phyloP scores from a whole-genome alignment of 176 grass and related monocot genomes.

The Avena sativa region DNA sequence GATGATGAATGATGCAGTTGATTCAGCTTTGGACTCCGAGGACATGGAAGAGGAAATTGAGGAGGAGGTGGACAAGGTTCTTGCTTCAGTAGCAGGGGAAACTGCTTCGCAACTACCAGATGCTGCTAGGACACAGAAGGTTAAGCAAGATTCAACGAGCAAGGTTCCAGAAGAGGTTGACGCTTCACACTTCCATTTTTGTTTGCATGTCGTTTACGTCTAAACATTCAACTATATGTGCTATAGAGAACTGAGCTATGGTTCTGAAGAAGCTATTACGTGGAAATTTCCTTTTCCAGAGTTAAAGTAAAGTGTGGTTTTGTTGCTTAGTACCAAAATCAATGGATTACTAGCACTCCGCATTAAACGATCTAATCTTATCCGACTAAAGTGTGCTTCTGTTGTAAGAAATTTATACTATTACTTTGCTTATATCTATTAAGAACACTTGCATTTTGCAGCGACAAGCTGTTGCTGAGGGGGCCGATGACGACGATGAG shows the following conservation, averaged over 20 bases:
- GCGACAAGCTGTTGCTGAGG: slow-evolving; percentile 63
- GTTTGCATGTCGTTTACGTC: neutral
- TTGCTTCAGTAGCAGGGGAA: slow-evolving; percentile 74
- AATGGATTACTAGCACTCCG: neutral
- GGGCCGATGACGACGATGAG: slow-evolving; percentile 69
- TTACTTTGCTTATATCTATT: neutral
- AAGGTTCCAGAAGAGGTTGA: slow-evolving; percentile 59
- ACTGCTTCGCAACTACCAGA: slow-evolving; percentile 78
- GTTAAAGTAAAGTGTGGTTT: neutral
- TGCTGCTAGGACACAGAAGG: slow-evolving; percentile 66
- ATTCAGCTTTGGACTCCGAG: slow-evolving; percentile 92
- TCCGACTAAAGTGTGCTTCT: neutral
- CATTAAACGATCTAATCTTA: neutral
- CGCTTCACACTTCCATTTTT: neutral
- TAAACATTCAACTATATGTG: slow-evolving; percentile 8
- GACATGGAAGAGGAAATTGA: slow-evolving; percentile 97
- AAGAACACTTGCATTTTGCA: slow-evolving; percentile 29
- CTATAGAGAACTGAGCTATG: slow-evolving; percentile 3
- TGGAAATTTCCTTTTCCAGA: slow-evolving; percentile 9
- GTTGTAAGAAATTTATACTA: neutral
- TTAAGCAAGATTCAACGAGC: slow-evolving; percentile 75
- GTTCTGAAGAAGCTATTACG: neutral
- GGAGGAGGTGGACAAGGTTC: slow-evolving; percentile 92
- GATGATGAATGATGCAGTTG: slow-evolving; percentile 89
- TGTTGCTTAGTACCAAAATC: neutral